Percentiles rank a stretch among this genome's conserved stretches.
Conservation (phyloP, 2,329 filamentous ascomycete species). For the Aspergillus brasiliensis region DNA sequence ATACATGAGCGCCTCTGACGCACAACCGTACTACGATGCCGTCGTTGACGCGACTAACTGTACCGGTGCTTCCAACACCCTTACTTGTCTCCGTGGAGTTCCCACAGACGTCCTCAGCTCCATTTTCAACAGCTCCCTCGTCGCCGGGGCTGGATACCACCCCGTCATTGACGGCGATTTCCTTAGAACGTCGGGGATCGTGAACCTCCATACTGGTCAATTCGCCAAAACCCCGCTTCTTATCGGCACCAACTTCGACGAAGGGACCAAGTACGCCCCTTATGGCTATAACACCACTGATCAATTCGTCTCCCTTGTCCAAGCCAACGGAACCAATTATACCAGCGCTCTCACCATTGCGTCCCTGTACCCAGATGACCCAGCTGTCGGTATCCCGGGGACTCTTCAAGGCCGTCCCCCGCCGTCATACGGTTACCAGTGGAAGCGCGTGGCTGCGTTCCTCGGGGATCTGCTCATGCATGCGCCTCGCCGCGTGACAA, state of each 20-base stretch:
- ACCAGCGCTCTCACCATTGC: background rate
- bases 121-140: conserved; percentile 10
- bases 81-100: conserved; percentile 12
- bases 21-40: conserved; percentile 8
- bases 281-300: background rate
- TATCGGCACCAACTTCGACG: conserved; percentile 14
- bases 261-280: conserved; percentile 8
- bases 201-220: background rate
- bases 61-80: background rate
- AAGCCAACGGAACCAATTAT: background rate
- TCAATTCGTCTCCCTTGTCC: background rate
- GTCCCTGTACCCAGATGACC: conserved; percentile 1
- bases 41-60: conserved; percentile 15
- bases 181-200: background rate
- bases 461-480: conserved; percentile 16
- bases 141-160: background rate
- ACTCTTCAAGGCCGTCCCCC: conserved; percentile 7
- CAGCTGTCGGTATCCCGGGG: conserved; percentile 3
- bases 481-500: conserved; percentile 13
- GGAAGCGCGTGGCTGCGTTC: conserved; percentile 13
- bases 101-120: conserved; percentile 6
- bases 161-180: conserved; percentile 14
- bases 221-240: conserved; percentile 14
- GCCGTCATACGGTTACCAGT: conserved; percentile 13
- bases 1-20: conserved; percentile 3